Conservation (phyloP, 225 moss, liverwort and hornwort species). For the Bryum argenteum region DNA sequence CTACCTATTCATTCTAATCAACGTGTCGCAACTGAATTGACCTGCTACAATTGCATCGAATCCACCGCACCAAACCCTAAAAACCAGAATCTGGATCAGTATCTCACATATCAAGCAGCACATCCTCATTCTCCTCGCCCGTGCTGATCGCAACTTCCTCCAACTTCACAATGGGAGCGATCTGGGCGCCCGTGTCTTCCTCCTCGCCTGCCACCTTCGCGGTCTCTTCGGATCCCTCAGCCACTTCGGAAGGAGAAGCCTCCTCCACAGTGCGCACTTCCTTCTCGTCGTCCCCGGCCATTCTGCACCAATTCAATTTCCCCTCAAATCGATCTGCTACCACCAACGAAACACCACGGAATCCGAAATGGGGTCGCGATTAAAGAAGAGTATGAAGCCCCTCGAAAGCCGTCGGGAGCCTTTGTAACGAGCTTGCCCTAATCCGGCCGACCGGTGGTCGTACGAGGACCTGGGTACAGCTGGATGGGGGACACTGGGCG, state of each 20-base stretch:
- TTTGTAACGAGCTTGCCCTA: slow-evolving; percentile 26
- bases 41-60: too few species aligned
- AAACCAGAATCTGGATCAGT: neutral
- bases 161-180: slow-evolving; percentile 90
- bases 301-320: slow-evolving; percentile 20
- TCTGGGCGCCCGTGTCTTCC: slow-evolving; percentile 89
- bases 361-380: slow-evolving; percentile 12
- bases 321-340: neutral
- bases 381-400: slow-evolving; percentile 16
- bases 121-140: slow-evolving; percentile 89
- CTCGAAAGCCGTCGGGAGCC: slow-evolving; percentile 22
- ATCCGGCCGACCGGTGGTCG: neutral
- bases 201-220: slow-evolving; percentile 61
- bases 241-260: slow-evolving; percentile 24
- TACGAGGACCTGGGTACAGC: neutral
- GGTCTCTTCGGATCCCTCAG: slow-evolving; percentile 48
- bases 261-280: slow-evolving; percentile 43
- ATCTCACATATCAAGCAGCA: slow-evolving; percentile 82
- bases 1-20: too few species aligned
- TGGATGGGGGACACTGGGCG: neutral
- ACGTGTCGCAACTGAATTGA: too few species aligned
- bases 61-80: neutral
- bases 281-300: slow-evolving; percentile 65
- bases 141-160: slow-evolving; percentile 88
- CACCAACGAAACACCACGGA: neutral